Conservation (phyloP, 805 yeast species). For the Cyberlindnera suaveolens region DNA sequence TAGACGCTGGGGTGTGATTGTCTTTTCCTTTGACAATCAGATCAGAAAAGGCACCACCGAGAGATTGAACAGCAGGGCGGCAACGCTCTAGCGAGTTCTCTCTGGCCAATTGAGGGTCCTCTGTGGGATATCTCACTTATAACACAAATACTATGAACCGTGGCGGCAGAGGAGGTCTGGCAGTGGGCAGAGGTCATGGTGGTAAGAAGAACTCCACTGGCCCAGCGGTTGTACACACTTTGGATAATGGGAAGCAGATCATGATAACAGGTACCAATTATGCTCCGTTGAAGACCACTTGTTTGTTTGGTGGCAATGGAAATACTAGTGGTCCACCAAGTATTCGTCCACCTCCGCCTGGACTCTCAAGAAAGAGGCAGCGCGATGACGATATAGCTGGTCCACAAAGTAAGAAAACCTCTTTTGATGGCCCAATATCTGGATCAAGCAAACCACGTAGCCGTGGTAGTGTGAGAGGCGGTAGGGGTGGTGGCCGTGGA, state of each 20-base stretch:
- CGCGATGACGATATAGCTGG: slow-evolving; percentile 1
- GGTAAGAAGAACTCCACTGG: background rate
- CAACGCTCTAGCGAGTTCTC: no score
- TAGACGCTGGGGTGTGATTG: no score
- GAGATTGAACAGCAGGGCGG: no score
- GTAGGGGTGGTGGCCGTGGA: background rate
- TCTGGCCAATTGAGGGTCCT: no score
- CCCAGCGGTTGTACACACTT: background rate
- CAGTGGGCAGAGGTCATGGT: background rate
- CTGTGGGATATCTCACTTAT: no score
- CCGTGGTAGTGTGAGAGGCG: slow-evolving; percentile 4
- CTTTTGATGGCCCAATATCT: background rate
- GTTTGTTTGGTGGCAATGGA: slow-evolving; percentile 6
- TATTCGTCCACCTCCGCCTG: background rate
- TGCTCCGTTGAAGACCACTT: slow-evolving; percentile 8
- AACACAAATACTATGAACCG: background rate
- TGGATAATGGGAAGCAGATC: slow-evolving; percentile 1
- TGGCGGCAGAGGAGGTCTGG: background rate
- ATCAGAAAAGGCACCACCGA: no score
- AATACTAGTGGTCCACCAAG: background rate
- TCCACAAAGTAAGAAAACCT: background rate
- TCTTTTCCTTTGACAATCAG: no score
- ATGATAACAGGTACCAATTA: slow-evolving; percentile 11
- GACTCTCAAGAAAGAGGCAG: slow-evolving; percentile 8
- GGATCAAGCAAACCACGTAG: background rate